Conservation (phyloP, 106 monocot genomes). For the Platanthera guangdongensis region DNA sequence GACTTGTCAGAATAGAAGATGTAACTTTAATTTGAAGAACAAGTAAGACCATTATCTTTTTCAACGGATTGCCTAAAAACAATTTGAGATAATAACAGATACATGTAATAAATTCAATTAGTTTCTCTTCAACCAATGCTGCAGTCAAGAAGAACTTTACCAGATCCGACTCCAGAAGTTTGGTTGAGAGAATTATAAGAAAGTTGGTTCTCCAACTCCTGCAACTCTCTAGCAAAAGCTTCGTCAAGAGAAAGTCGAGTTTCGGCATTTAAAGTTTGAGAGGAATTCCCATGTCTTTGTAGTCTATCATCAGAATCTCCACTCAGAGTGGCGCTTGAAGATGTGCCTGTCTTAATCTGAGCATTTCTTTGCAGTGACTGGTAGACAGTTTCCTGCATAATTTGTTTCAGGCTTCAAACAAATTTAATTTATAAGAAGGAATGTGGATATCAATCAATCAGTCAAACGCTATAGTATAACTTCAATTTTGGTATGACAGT, state of each 20-base stretch:
- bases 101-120: neutral
- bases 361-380: constrained; percentile 33
- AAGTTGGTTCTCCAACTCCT: constrained; percentile 40
- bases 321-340: constrained; percentile 20
- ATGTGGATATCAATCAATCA: neutral
- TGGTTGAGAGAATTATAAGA: constrained; percentile 27
- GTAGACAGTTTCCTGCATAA: constrained; percentile 45
- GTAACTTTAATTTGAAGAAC: neutral
- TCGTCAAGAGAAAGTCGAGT: constrained; percentile 42
- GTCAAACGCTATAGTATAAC: neutral
- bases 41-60: neutral
- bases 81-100: neutral
- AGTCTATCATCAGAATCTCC: neutral
- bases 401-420: neutral
- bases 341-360: constrained; percentile 11
- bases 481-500: neutral
- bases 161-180: constrained; percentile 17
- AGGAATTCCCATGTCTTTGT: constrained; percentile 13
- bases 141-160: constrained; percentile 15
- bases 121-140: neutral
- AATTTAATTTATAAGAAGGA: neutral
- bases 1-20: neutral
- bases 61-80: neutral
- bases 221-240: constrained; percentile 51
- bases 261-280: constrained; percentile 11